phyloP scores from a whole-genome alignment of 345 rosid genomes.

The Citrus unshiu region DNA sequence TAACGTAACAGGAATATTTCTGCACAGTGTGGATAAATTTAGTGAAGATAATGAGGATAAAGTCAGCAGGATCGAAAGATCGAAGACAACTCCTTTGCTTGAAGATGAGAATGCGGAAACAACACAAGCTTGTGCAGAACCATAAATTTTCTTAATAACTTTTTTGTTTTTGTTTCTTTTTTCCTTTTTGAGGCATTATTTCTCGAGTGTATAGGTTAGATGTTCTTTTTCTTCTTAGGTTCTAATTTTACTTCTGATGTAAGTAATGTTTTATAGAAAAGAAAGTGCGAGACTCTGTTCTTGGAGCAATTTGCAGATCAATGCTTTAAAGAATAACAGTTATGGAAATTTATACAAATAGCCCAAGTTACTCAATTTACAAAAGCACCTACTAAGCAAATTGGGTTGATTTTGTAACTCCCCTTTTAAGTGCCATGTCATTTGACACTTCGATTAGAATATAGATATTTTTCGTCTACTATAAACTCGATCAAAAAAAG shows the following conservation, averaged over 20 bases:
- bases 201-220: background rate
- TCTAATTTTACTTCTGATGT: background rate
- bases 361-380: no score
- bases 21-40: slow-evolving; percentile 65
- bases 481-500: no score
- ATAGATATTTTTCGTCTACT: no score
- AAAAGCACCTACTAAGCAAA: no score
- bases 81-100: slow-evolving; percentile 52
- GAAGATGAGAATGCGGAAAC: slow-evolving; percentile 28
- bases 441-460: no score
- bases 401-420: no score
- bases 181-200: background rate
- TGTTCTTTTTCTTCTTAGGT: background rate
- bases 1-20: slow-evolving; percentile 55
- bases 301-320: no score
- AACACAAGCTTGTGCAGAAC: slow-evolving; percentile 16
- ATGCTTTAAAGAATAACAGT: no score
- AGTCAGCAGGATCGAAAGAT: slow-evolving; percentile 25
- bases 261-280: background rate
- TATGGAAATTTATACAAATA: no score
- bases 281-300: no score
- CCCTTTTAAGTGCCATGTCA: no score
- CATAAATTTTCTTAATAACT: background rate
- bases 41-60: slow-evolving; percentile 50
- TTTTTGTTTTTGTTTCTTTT: background rate